phyloP scores from a whole-genome alignment of 1,139 yeast genomes.

The Pichia inconspicua region DNA sequence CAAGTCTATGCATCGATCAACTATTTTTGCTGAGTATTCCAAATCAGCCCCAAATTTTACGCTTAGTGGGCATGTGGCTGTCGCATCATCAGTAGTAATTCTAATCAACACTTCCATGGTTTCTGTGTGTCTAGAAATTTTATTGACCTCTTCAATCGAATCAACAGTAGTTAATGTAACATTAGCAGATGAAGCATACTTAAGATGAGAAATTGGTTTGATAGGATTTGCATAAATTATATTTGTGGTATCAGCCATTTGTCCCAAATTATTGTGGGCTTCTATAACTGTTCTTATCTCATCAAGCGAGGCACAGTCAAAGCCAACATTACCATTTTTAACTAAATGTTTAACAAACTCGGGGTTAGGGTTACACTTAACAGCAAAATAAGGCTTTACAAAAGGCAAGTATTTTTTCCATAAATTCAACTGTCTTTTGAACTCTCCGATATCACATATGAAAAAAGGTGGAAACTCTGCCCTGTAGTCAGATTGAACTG shows the following conservation, averaged over 20 bases:
- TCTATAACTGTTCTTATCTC: slow-evolving; percentile 67
- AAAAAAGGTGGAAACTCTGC: slow-evolving; percentile 76
- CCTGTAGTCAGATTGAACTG: not conserved
- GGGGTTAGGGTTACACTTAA: slow-evolving; percentile 80
- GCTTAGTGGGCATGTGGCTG: slow-evolving; percentile 80
- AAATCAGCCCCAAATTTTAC: slow-evolving; percentile 84
- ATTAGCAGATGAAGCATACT: slow-evolving; percentile 51
- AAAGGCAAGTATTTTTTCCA: slow-evolving; percentile 67
- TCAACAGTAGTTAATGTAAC: slow-evolving; percentile 83
- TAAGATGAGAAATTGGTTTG: slow-evolving; percentile 72
- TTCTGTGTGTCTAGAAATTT: slow-evolving; percentile 61
- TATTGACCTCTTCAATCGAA: slow-evolving; percentile 75
- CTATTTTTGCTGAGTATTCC: slow-evolving; percentile 44
- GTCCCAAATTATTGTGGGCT: slow-evolving; percentile 2
- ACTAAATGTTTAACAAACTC: slow-evolving; percentile 53
- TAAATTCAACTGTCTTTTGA: slow-evolving; percentile 47
- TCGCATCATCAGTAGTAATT: slow-evolving; percentile 83
- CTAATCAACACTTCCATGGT: slow-evolving; percentile 55
- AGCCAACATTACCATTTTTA: slow-evolving; percentile 53
- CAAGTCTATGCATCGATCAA: slow-evolving; percentile 55
- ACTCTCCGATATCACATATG: slow-evolving; percentile 76
- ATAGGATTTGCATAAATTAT: slow-evolving; percentile 93
- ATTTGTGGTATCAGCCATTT: slow-evolving; percentile 48
- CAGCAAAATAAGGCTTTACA: slow-evolving; percentile 82
- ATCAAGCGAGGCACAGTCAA: slow-evolving; percentile 88